Evolutionary conservation across 2,329 filamentous ascomycete genomes (phyloP), one percentile per base, ranked within the genome.

Genomic region (Gyromitra esculenta): DNA sequence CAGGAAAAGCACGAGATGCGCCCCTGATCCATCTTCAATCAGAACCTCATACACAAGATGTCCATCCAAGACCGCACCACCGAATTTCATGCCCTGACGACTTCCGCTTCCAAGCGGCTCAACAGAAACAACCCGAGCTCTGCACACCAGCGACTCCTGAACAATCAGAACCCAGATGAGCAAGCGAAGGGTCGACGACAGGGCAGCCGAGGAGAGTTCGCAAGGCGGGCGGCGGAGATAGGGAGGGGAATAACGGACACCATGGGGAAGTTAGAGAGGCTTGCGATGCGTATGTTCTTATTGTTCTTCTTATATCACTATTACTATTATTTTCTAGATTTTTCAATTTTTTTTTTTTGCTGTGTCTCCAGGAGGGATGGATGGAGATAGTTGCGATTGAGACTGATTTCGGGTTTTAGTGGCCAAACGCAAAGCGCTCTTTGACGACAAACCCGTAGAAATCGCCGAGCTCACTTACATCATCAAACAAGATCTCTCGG

Each of bases 381-480:
- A 13, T 57, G 54, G 54, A 39, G 18, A 54, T 39, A 45, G 54
- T 52, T 48, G 35, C 25, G 69, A 68, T 31, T 56, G 43, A 65
- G 48, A 63, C 60, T 65, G 25, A 62, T 57, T 68, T 62, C 31
- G 48, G 39, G 11, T 31, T 65, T 66, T 31, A 92, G 90, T 99
- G 82, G 96, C 96, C n/a, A 95, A 94, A 84, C 90, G 95, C 82
- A 96, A 97, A 85, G 97, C 96, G 8, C 90, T 99, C 56, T 99
- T 99, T 83, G 96, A 99, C 84, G 96, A 99, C 85, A 90, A 93
- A 83, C 94, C 96, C 0, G 92, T 97, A 71, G 96, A 99, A 85
- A 97, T 98, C 83, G 96, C 96, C 83, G 94, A 98, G 84, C 89
- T 97, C 83, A 97, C 94, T 6, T 97, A 94, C 82, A 92, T 98